These are phyloP conservation scores for Trametes pubescens DNA, from an alignment of 1,284 basidiomycete species.

Conservation along the genomic window DNA sequence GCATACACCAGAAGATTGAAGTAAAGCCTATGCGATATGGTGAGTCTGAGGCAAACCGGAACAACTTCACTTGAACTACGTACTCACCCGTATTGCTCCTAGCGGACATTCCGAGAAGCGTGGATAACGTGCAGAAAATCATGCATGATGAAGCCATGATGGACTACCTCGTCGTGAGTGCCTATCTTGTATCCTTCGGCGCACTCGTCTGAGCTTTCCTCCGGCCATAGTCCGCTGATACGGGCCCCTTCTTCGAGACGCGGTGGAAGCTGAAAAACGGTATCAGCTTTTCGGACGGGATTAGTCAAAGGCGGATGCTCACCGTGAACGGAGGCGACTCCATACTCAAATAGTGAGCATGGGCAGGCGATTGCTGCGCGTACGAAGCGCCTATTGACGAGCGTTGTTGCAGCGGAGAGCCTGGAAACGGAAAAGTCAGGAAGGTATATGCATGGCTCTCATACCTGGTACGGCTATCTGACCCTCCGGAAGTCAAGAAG, in stretches of 20 bases:
- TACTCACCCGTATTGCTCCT: neutral
- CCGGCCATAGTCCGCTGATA: neutral
- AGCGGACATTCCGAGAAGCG: neutral
- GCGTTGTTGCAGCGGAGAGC: neutral
- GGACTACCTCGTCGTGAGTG: neutral
- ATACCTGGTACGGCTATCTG: neutral
- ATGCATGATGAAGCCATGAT: neutral
- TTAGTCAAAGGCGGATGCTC: neutral
- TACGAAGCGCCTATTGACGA: neutral
- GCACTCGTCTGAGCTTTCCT: neutral
- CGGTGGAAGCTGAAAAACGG: constrained; percentile 1
- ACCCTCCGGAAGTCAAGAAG: neutral
- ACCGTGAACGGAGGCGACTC: neutral
- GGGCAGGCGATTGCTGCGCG: neutral
- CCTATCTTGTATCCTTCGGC: neutral
- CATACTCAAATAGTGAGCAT: neutral
- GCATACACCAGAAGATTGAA: neutral
- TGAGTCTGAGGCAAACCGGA: neutral
- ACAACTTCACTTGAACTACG: neutral
- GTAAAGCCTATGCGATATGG: constrained; percentile 5
- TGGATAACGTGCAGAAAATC: neutral
- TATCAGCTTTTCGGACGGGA: neutral
- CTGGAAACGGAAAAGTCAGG: neutral
- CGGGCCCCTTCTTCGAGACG: neutral
- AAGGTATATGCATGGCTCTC: neutral